Base-by-base conservation (phyloP, 2,329 filamentous ascomycete genomes). In the Xylaria sp. region DNA sequence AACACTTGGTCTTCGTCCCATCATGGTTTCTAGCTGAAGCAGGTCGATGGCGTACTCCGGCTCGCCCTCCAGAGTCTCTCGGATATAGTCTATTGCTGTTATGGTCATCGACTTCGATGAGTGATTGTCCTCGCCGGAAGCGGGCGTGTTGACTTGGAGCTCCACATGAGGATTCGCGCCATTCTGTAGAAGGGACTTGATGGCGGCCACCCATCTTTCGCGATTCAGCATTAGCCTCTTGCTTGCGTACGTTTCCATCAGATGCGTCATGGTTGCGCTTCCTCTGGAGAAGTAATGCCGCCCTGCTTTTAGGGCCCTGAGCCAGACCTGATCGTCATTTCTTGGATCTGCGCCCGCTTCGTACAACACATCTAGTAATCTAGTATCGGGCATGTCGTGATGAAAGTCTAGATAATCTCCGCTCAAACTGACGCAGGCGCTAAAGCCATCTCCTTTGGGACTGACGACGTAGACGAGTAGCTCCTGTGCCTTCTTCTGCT, bases 381-480 rank as follows among this genome's bases (percentile, higher is more conserved):
- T 68, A 8, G 75, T 72, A 58, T 77, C 76, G 4, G 77, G 76
- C 77, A 78, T 78, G 47, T 78, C 77, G 69, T 77, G 76, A 64
- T 78, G 77, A 55, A 78, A 77, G 65, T 78, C 77, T 3, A 73
- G 65, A 19, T 78, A 78, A 55, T 78, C 76, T 11, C 77, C 77
- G 36, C 74, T 76, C n/a, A 78, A 69, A 24, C 73, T 71, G 8
- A 75, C 76, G 27, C 77, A 78, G 2, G 77, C 76, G 51, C 75
- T 77, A 42, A 78, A 75, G 1, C 76, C 76, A 9, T 78, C 76
- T 24, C 73, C 76, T 59, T 76, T 76, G 12, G 77, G 77, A 45
- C 75, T 75, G 34, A 78, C 74, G 6, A 74, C 74, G 53, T 75
- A 76, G 2, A 71, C 63, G 5, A 78, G 69, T n/a, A 78, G 72